Evolutionary conservation across 306 rosid genomes (phyloP).

Genomic region (Datisca glomerata): DNA sequence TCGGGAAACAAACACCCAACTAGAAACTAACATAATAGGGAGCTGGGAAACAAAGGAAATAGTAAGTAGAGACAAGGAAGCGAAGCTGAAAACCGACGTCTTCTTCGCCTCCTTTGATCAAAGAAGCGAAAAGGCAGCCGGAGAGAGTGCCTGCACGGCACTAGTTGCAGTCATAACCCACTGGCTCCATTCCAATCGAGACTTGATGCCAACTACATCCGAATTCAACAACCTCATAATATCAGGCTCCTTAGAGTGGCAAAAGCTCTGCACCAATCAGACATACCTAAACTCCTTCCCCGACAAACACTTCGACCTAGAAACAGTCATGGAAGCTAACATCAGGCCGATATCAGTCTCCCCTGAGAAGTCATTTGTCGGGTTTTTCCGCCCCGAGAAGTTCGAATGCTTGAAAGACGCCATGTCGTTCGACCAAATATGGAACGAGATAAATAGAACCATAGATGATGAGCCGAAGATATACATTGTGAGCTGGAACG

Average conservation of each 20-base stretch:
- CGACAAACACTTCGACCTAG: constrained; percentile 66
- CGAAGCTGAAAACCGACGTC: constrained; percentile 49
- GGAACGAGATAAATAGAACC: constrained; percentile 34
- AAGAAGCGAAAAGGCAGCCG: constrained; percentile 45
- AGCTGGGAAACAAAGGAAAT: constrained; percentile 40
- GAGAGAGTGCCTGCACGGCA: constrained; percentile 68
- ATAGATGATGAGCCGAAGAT: constrained; percentile 20
- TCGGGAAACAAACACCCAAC: constrained; percentile 9
- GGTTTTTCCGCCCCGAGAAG: constrained; percentile 70
- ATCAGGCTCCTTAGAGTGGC: constrained; percentile 63
- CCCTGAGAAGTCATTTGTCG: constrained; percentile 43
- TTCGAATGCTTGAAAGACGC: constrained; percentile 52
- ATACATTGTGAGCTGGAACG: constrained; percentile 87
- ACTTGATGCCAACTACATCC: constrained; percentile 32
- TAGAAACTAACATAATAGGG: neutral
- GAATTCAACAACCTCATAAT: constrained; percentile 50
- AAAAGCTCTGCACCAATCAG: constrained; percentile 34
- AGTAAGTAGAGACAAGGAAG: constrained; percentile 42
- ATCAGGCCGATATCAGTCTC: constrained; percentile 31
- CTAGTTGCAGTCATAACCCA: constrained; percentile 59
- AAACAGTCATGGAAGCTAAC: constrained; percentile 54
- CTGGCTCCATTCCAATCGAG: constrained; percentile 54
- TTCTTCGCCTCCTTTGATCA: constrained; percentile 72
- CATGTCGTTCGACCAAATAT: constrained; percentile 62
- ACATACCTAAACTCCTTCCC: constrained; percentile 34